These are phyloP conservation scores for Metschnikowia santaceciliae DNA, from an alignment of 805 yeast species.

Conservation along the genomic window DNA sequence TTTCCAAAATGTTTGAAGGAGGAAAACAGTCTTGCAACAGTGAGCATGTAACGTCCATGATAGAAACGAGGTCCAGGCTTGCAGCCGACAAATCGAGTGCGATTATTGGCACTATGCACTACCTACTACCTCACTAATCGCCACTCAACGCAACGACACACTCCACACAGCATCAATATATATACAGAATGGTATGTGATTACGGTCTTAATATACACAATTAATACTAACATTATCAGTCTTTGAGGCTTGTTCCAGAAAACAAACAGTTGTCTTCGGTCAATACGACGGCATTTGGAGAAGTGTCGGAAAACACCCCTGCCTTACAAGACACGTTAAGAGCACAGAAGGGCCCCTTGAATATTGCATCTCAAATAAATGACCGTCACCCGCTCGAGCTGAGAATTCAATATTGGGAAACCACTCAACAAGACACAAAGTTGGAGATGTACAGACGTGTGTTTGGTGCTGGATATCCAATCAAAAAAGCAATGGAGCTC, in stretches of 20 bases:
- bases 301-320: slow-evolving; percentile 62
- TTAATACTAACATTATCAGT: slow-evolving; percentile 24
- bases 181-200: slow-evolving; percentile 11
- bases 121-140: slow-evolving; percentile 1
- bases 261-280: slow-evolving; percentile 43
- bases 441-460: slow-evolving; percentile 76
- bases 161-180: neutral
- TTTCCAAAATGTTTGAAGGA: slow-evolving; percentile 45
- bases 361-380: slow-evolving; percentile 58
- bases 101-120: slow-evolving; percentile 1
- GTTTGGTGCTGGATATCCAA: slow-evolving; percentile 92
- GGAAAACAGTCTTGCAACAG: neutral
- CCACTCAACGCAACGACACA: neutral
- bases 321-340: slow-evolving; percentile 67
- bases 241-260: slow-evolving; percentile 55
- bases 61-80: neutral
- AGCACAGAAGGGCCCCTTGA: slow-evolving; percentile 60
- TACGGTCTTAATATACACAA: neutral
- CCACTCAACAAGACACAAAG: slow-evolving; percentile 62
- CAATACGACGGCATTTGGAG: slow-evolving; percentile 49
- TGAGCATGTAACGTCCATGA: neutral
- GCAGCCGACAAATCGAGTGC: slow-evolving; percentile 1
- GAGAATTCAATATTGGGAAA: slow-evolving; percentile 76
- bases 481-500: slow-evolving; percentile 86
- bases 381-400: slow-evolving; percentile 83